phyloP scores from a whole-genome alignment of 1,284 basidiomycete species.

The Ustilago xerochloae region DNA sequence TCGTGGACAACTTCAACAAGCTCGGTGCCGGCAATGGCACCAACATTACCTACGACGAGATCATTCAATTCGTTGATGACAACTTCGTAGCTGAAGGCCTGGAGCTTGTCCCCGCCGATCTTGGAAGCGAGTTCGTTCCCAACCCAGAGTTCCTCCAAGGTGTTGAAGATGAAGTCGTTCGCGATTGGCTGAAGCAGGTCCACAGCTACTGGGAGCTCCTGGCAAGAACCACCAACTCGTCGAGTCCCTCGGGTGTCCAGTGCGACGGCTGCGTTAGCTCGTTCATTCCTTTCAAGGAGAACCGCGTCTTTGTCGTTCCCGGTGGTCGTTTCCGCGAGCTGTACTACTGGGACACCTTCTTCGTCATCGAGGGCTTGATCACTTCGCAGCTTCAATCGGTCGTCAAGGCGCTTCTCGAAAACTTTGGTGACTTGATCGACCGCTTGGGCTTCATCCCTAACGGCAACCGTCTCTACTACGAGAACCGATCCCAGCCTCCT shows the following conservation, averaged over 20 bases:
- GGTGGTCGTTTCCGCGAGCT: slow-evolving; percentile 77
- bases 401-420: slow-evolving; percentile 74
- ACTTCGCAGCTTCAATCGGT: slow-evolving; percentile 80
- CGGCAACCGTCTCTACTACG: slow-evolving; percentile 83
- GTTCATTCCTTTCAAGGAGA: slow-evolving; percentile 82
- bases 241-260: slow-evolving; percentile 73
- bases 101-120: slow-evolving; percentile 77
- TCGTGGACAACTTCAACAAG: slow-evolving; percentile 77
- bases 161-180: slow-evolving; percentile 78
- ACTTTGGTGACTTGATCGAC: slow-evolving; percentile 84
- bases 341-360: slow-evolving; percentile 60
- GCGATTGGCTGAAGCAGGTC: slow-evolving; percentile 80
- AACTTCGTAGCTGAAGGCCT: slow-evolving; percentile 86
- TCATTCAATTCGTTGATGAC: slow-evolving; percentile 77
- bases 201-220: slow-evolving; percentile 85
- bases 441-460: slow-evolving; percentile 93
- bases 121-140: slow-evolving; percentile 74
- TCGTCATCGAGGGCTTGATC: slow-evolving; percentile 75
- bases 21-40: slow-evolving; percentile 71
- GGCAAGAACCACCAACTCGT: slow-evolving; percentile 78
- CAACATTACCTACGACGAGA: slow-evolving; percentile 71
- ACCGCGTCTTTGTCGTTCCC: slow-evolving; percentile 84
- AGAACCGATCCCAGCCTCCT: slow-evolving; percentile 89
- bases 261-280: slow-evolving; percentile 79
- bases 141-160: slow-evolving; percentile 79